phyloP scores from a whole-genome alignment of 75 land plant genomes.

The Sequoiadendron giganteum region DNA sequence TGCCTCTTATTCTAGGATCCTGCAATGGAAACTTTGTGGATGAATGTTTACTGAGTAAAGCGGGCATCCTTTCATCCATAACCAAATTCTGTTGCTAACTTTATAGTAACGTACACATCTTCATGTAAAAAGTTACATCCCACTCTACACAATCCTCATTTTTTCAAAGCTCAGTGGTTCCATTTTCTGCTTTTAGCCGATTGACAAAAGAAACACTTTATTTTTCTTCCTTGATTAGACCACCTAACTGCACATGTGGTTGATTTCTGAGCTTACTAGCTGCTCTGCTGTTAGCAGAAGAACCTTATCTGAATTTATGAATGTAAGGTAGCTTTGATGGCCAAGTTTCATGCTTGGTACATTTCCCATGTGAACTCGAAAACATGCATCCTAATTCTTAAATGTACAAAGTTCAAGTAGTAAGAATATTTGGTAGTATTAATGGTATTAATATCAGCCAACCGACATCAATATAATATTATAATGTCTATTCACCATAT shows the following conservation, averaged over 20 bases:
- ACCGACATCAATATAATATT: not conserved
- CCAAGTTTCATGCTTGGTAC: not conserved
- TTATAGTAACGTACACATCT: not conserved
- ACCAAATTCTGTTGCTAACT: not conserved
- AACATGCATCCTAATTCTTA: not conserved
- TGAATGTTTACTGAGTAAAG: not conserved
- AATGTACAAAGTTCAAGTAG: not conserved
- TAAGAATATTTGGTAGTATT: not conserved
- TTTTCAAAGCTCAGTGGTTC: not conserved
- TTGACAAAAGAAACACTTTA: not conserved
- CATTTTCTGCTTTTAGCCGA: not conserved
- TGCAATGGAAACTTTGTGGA: not conserved
- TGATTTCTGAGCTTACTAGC: not conserved
- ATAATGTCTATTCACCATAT: not conserved
- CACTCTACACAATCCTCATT: not conserved
- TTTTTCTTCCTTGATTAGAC: not conserved
- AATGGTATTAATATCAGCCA: not conserved
- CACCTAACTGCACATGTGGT: not conserved
- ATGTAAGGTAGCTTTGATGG: not conserved
- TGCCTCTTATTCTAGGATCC: not conserved
- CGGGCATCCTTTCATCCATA: not conserved
- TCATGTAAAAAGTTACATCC: not conserved
- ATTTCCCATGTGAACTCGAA: not conserved
- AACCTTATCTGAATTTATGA: not conserved
- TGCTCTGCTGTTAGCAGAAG: not conserved